phyloP scores from a whole-genome alignment of 345 rosid genomes.

The Citrus inodora region DNA sequence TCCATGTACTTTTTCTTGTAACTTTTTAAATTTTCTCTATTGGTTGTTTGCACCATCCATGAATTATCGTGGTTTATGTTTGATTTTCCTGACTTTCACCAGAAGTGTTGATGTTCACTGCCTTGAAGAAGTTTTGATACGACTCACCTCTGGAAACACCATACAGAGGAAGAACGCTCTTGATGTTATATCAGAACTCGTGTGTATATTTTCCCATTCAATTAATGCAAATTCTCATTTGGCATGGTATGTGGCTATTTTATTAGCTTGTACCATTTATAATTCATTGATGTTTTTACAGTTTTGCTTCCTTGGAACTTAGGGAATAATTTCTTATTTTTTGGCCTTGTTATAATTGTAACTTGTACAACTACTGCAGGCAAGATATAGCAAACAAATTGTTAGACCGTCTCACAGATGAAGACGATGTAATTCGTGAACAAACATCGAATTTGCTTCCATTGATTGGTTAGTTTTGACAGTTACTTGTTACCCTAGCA shows the following conservation, averaged over 20 bases:
- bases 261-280: not conserved
- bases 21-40: not conserved
- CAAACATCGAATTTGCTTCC: conserved; percentile 54
- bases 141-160: conserved; percentile 61
- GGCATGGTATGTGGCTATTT: conserved; percentile 47
- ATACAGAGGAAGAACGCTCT: conserved; percentile 67
- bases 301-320: not conserved
- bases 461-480: conserved; percentile 50
- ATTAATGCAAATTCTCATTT: conserved; percentile 37
- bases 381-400: conserved; percentile 56
- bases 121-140: conserved; percentile 63
- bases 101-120: conserved; percentile 53
- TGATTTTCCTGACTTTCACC: conserved; percentile 33
- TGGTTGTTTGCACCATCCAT: not conserved
- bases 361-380: conserved; percentile 42
- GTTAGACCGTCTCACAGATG: conserved; percentile 56
- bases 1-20: conserved; percentile 44
- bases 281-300: conserved; percentile 18
- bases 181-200: conserved; percentile 71
- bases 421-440: conserved; percentile 51
- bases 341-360: conserved; percentile 14
- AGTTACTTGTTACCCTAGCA: not conserved
- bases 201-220: conserved; percentile 40
- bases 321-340: conserved; percentile 1
- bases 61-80: conserved; percentile 7